Percentiles rank a stretch among this genome's conserved stretches.
Evolutionary conservation across 2,329 filamentous ascomycete genomes (phyloP).

Genomic region (Helotiales sp.): DNA sequence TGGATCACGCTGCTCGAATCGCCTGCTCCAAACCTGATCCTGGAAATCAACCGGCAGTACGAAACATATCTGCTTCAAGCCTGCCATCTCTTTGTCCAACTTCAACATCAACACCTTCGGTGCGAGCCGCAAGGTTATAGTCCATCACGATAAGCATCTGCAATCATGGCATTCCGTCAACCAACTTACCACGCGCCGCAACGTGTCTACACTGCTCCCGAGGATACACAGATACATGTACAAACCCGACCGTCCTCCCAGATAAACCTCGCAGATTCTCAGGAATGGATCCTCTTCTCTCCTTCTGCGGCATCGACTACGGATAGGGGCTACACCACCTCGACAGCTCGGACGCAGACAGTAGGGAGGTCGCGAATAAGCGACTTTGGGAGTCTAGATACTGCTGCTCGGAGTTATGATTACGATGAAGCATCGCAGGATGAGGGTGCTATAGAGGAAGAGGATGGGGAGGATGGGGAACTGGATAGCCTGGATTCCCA

Average conservation of each 20-base stretch:
- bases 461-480: slow-evolving; percentile 69
- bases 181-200: slow-evolving; percentile 54
- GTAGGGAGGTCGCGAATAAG: slow-evolving; percentile 73
- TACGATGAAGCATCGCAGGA: slow-evolving; percentile 58
- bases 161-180: slow-evolving; percentile 60
- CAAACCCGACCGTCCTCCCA: slow-evolving; percentile 31
- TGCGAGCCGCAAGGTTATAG: neutral
- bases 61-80: neutral
- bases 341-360: slow-evolving; percentile 63
- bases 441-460: slow-evolving; percentile 58
- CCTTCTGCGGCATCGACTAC: slow-evolving; percentile 67
- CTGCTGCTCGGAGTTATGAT: slow-evolving; percentile 60
- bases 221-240: slow-evolving; percentile 35
- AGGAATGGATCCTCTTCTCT: slow-evolving; percentile 97
- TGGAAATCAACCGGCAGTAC: neutral
- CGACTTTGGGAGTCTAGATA: slow-evolving; percentile 78
- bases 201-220: slow-evolving; percentile 43
- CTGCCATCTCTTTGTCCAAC: neutral
- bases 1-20: neutral
- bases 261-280: slow-evolving; percentile 62
- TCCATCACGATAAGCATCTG: too few relatives aligned
- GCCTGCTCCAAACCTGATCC: neutral
- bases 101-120: neutral
- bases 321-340: slow-evolving; percentile 67
- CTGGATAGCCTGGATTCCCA: slow-evolving; percentile 93